These are phyloP conservation scores for Hemileccinum rubropunctum DNA, from an alignment of 768 basidiomycete genomes.

Conservation along the genomic window DNA sequence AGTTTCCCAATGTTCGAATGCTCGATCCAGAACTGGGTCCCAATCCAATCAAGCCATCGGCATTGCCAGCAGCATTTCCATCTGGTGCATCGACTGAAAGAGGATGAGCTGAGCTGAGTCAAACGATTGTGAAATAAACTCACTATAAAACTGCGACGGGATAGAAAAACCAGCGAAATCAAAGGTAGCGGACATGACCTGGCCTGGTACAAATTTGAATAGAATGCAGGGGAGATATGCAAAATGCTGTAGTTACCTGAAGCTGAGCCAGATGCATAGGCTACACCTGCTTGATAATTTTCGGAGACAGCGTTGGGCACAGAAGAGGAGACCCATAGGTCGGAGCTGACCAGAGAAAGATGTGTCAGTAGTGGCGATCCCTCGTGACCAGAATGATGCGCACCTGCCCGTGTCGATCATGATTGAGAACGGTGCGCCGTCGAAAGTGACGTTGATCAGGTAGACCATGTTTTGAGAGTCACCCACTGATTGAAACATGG, in stretches of 20 bases:
- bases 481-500: conserved; percentile 21
- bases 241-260: conserved; percentile 34
- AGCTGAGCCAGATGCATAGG: conserved; percentile 55
- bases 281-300: conserved; percentile 38
- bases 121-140: background rate
- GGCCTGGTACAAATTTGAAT: conserved; percentile 17
- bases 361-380: no score
- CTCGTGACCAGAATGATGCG: background rate
- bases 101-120: conserved; percentile 1
- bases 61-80: conserved; percentile 8
- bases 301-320: conserved; percentile 40
- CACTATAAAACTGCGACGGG: conserved; percentile 40
- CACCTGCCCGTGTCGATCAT: conserved; percentile 49
- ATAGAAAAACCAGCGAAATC: conserved; percentile 41
- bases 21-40: conserved; percentile 60
- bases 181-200: conserved; percentile 28
- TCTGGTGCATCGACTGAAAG: conserved; percentile 20
- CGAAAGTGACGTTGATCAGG: conserved; percentile 38
- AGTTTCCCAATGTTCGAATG: conserved; percentile 36
- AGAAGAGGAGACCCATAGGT: conserved; percentile 55
- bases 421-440: conserved; percentile 32
- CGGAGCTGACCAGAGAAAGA: conserved; percentile 46
- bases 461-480: conserved; percentile 37
- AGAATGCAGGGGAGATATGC: background rate
- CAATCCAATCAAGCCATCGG: conserved; percentile 48